phyloP scores from a whole-genome alignment of 805 yeast species.

The Blastobotrys chiropterorum region DNA sequence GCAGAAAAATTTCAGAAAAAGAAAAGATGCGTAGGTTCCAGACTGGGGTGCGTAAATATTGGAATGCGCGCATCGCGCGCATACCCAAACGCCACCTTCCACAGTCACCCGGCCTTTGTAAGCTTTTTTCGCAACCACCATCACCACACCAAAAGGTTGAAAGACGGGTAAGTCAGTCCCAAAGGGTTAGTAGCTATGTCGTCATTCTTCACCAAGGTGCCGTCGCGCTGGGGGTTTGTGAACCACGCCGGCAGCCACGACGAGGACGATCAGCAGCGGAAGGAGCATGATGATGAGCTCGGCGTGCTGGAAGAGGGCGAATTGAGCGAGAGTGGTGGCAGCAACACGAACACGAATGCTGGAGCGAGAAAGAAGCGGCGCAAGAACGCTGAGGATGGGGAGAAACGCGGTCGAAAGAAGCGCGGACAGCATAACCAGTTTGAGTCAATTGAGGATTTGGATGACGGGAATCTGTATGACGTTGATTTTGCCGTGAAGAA shows the following conservation, averaged over 20 bases:
- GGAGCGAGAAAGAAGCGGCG: neutral
- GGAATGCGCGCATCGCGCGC: no score
- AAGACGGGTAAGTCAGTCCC: neutral
- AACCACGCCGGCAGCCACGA: neutral
- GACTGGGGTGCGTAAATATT: no score
- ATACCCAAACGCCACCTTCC: neutral
- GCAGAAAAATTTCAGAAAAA: no score
- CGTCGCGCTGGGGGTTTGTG: conserved; percentile 3
- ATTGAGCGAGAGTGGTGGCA: neutral
- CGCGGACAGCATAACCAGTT: no score
- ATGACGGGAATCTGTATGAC: neutral
- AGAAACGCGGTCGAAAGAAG: no score
- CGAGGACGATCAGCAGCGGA: neutral
- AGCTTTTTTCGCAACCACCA: neutral
- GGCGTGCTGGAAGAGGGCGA: neutral
- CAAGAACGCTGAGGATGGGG: neutral
- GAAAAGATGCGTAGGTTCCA: no score
- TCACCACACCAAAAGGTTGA: neutral
- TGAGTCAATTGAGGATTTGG: neutral
- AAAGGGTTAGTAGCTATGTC: neutral
- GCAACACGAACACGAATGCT: neutral
- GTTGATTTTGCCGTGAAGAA: neutral
- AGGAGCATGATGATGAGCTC: neutral
- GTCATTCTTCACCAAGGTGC: conserved; percentile 3
- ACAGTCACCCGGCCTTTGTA: neutral